Conservation (phyloP, 768 basidiomycete genomes). For the Amanita subjunquillea region DNA sequence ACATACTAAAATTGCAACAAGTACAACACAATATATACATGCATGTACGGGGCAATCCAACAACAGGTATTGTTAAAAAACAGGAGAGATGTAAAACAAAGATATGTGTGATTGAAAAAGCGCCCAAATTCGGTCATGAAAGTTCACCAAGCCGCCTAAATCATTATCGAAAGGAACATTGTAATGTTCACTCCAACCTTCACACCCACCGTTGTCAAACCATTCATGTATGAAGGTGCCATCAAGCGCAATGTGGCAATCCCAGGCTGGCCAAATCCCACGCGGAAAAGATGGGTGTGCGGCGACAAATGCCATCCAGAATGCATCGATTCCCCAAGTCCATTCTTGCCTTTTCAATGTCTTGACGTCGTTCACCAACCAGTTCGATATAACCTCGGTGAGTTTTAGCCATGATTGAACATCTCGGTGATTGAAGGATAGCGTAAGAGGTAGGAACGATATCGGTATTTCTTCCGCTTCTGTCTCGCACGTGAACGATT, state of each 20-base stretch:
- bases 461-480: background rate
- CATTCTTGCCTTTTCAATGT: slow-evolving; percentile 1
- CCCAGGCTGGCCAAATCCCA: background rate
- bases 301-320: background rate
- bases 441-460: background rate
- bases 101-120: background rate
- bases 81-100: background rate
- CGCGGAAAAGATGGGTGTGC: background rate
- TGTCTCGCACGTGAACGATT: background rate
- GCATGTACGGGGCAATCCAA: background rate
- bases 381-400: background rate
- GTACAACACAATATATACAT: background rate
- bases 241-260: background rate
- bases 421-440: background rate
- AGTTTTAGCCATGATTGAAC: background rate
- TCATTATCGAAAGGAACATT: background rate
- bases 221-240: slow-evolving; percentile 2
- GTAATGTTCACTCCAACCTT: background rate
- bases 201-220: background rate
- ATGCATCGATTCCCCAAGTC: background rate
- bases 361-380: slow-evolving; percentile 3
- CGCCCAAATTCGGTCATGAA: background rate
- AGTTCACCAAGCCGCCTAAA: background rate
- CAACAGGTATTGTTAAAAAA: background rate
- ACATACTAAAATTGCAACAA: background rate